A percentile compares a stretch with the other conserved stretches of the same genome.
phyloP scores from a whole-genome alignment of 139 green algal genomes.

The Micractinium conductrix region DNA sequence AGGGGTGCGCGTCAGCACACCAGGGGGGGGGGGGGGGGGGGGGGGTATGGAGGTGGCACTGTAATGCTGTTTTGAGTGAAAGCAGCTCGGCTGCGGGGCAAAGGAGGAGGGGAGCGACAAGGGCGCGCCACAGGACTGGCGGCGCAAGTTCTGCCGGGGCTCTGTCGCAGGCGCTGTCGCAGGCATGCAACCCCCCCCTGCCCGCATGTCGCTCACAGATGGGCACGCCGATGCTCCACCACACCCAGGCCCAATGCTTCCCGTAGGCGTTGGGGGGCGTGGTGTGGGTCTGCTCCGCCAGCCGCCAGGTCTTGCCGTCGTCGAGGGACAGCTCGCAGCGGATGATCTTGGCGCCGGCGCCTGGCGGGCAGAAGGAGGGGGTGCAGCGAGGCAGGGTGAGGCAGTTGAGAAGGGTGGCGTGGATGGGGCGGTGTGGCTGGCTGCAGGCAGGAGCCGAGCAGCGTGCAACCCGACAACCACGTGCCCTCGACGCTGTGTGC shows the following conservation, averaged over 20 bases:
- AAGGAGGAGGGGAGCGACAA: not conserved
- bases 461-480: no score
- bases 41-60: not conserved
- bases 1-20: no score
- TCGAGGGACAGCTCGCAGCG: constrained; percentile 95
- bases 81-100: not conserved
- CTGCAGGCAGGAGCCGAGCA: no score
- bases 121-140: no score
- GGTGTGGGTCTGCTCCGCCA: constrained; percentile 73
- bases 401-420: no score
- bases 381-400: no score
- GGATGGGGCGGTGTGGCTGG: no score
- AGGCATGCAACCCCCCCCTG: not conserved
- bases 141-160: no score
- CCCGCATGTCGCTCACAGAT: constrained; percentile 6
- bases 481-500: no score
- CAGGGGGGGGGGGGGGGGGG: no score
- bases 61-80: not conserved
- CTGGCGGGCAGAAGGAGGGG: no score
- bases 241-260: constrained; percentile 87
- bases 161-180: no score
- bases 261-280: constrained; percentile 75
- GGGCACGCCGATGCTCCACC: constrained; percentile 41
- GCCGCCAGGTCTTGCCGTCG: constrained; percentile 80
- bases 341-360: constrained; percentile 90